Evolutionary conservation across 176 grass and related monocot genomes (phyloP).

Genomic region (Zea luxurians): DNA sequence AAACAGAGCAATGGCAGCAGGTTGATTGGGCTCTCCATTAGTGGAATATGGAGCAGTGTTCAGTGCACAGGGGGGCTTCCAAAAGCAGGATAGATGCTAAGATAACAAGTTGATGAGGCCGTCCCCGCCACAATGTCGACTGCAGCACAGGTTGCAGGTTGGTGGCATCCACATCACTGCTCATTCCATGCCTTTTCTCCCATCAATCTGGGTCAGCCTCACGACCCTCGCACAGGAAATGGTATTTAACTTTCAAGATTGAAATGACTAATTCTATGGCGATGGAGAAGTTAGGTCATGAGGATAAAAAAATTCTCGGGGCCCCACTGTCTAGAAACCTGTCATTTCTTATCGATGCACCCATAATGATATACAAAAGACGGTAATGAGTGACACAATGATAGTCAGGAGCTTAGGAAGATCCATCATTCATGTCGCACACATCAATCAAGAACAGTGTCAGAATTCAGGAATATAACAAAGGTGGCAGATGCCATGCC

Average conservation of each 20-base stretch:
- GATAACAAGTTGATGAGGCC: conserved; percentile 27
- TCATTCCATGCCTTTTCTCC: conserved; percentile 22
- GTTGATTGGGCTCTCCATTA: conserved; percentile 9
- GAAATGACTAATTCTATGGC: conserved; percentile 30
- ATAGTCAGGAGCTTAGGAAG: neutral
- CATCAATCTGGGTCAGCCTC: conserved; percentile 24
- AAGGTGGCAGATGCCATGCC: too few species aligned
- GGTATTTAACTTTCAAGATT: conserved; percentile 29
- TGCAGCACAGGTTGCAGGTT: conserved; percentile 34
- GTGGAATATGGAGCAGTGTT: conserved; percentile 24
- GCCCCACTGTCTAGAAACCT: conserved; percentile 31
- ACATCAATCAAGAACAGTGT: conserved; percentile 1
- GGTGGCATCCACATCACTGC: conserved; percentile 46
- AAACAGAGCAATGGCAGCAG: neutral
- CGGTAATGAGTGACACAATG: neutral
- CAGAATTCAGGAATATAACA: neutral
- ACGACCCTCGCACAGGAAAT: conserved; percentile 21
- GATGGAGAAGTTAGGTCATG: conserved; percentile 60
- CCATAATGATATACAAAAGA: neutral
- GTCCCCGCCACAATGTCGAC: conserved; percentile 30
- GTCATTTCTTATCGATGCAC: conserved; percentile 16
- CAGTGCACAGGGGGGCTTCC: neutral
- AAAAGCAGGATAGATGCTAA: conserved; percentile 36
- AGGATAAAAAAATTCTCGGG: conserved; percentile 31
- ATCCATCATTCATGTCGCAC: neutral